Percentiles rank a stretch among this genome's conserved stretches.
These are phyloP conservation scores for Sporothrix inflata DNA, from an alignment of 2,329 filamentous ascomycete species.

Conservation along the genomic window DNA sequence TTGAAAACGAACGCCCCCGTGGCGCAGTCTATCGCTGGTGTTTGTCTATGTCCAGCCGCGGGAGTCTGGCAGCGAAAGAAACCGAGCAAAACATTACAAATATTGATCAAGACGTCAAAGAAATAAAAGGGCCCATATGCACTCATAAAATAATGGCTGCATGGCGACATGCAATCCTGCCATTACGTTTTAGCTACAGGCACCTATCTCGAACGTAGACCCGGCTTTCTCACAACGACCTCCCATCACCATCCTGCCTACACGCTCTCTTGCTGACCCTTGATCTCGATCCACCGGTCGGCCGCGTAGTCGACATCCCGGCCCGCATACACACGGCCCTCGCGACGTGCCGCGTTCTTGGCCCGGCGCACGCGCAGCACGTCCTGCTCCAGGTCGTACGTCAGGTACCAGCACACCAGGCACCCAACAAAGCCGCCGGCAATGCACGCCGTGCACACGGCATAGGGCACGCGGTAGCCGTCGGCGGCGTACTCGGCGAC, in stretches of 20 bases:
- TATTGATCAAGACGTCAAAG: too few relatives aligned
- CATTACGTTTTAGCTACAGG: neutral
- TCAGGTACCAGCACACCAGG: slow-evolving; percentile 29
- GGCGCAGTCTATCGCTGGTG: too few relatives aligned
- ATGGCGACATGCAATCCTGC: neutral
- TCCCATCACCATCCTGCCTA: neutral
- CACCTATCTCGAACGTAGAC: neutral
- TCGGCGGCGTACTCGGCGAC: slow-evolving; percentile 17
- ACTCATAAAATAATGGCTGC: neutral
- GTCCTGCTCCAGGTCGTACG: slow-evolving; percentile 24
- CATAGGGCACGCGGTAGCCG: slow-evolving; percentile 28
- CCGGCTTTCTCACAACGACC: neutral
- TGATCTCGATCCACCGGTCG: slow-evolving; percentile 16
- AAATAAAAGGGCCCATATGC: too few relatives aligned
- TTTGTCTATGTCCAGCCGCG: neutral
- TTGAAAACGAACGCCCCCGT: too few relatives aligned
- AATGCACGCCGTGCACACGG: slow-evolving; percentile 28
- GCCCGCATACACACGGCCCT: slow-evolving; percentile 15
- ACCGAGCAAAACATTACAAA: too few relatives aligned
- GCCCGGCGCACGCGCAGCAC: slow-evolving; percentile 24
- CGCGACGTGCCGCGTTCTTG: neutral
- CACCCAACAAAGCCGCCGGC: slow-evolving; percentile 27
- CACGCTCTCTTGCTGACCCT: neutral
- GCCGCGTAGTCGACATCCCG: slow-evolving; percentile 22
- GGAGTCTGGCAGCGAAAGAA: neutral